A percentile compares a stretch with the other conserved stretches of the same genome.
phyloP scores from a whole-genome alignment of 768 basidiomycete species.

The Floccularia luteovirens region DNA sequence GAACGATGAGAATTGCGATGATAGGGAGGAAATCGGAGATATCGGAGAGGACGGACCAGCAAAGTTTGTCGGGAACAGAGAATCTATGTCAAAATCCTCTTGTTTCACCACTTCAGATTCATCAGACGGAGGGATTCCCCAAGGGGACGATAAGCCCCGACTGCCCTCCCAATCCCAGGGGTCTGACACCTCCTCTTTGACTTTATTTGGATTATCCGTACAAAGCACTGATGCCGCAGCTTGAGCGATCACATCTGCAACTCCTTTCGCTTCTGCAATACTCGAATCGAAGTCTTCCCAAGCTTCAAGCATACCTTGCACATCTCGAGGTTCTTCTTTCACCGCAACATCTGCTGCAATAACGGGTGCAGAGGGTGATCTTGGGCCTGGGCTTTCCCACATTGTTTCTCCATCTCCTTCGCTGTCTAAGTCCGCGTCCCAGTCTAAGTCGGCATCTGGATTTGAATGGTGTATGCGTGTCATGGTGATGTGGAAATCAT shows the following conservation, averaged over 20 bases:
- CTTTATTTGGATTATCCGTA: slow-evolving; percentile 16
- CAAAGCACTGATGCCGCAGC: slow-evolving; percentile 23
- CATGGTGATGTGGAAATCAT: slow-evolving; percentile 39
- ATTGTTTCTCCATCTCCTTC: slow-evolving; percentile 54
- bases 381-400: slow-evolving; percentile 58
- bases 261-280: slow-evolving; percentile 28
- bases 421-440: slow-evolving; percentile 41
- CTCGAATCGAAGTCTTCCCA: slow-evolving; percentile 59
- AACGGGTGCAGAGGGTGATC: slow-evolving; percentile 53
- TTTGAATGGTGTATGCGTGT: slow-evolving; percentile 26
- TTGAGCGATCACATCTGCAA: slow-evolving; percentile 33
- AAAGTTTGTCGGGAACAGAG: slow-evolving; percentile 20
- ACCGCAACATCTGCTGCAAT: slow-evolving; percentile 28
- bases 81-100: slow-evolving; percentile 37
- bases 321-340: slow-evolving; percentile 56
- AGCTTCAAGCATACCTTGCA: slow-evolving; percentile 57
- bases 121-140: slow-evolving; percentile 20
- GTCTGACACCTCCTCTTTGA: slow-evolving; percentile 39
- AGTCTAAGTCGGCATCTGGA: slow-evolving; percentile 26
- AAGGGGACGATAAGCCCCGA: slow-evolving; percentile 17
- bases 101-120: slow-evolving; percentile 33
- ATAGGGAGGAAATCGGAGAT: slow-evolving; percentile 17
- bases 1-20: slow-evolving; percentile 17
- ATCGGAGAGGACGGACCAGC: slow-evolving; percentile 18
- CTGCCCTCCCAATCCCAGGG: slow-evolving; percentile 35